Evolutionary conservation across 345 rosid species (phyloP), one percentile per base, ranked within the genome.

Genomic region (Rhizophora apiculata): DNA sequence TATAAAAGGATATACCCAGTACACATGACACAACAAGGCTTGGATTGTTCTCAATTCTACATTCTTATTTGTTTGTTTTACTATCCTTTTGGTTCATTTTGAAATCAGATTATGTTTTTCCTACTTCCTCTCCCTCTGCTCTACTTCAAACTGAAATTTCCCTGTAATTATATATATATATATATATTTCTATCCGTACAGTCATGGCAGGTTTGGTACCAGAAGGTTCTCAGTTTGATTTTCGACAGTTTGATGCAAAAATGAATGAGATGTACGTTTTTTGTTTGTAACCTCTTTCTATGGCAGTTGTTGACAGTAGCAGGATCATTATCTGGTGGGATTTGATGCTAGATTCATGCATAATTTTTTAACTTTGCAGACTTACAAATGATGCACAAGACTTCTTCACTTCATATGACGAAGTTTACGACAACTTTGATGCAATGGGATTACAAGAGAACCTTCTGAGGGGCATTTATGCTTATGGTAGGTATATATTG

Each of bases 391-490:
- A 89, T 9, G 87, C 79, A 3, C 84, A 84, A 62, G 96, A 93
- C 4, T 93, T 89, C 67, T 91, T 87, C 83, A 88, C 96, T 6
- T 54, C 80, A 10, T 93, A 85, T 79, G 98, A 93, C 48, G 98
- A 91, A 72, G 92, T 85, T 49, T 82, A 82, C 49, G 97, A 93
- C n/a, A 89, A 82, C 69, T 93, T 93, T 74, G 98, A 91, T 78
- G 64, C 86, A 1, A 93, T 93, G 98, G 96, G 88, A 13, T 60
- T 91, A 80, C 88, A 82, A 64, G 87, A 89, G 56, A 87, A 91
- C 76, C 97, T 91, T 76, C 81, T 93, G 21, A 79, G 98, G 78
- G 98, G 98, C 49, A 93, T 91, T 62, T 93, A 89, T 78, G 98
- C 96, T n/a, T 93, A 93, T 74, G 98, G 97, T 93, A 77, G 4